These are phyloP conservation scores for Mucor saturninus DNA, from an alignment of 371 early-diverging fungal genomes.

Conservation along the genomic window DNA sequence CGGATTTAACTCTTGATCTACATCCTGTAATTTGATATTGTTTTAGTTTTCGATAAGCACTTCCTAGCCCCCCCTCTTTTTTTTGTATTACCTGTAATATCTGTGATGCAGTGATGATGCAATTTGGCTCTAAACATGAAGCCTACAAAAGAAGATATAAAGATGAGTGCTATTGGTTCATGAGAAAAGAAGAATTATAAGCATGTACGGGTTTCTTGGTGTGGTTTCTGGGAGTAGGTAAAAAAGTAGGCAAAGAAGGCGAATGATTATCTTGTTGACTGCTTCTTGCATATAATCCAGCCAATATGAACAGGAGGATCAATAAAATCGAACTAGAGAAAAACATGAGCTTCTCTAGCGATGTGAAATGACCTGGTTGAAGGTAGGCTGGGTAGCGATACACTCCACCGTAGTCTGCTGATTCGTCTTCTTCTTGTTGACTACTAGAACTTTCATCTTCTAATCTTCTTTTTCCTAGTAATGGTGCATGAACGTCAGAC, in stretches of 20 bases:
- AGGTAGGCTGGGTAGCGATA: slow-evolving; percentile 47
- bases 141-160: slow-evolving; percentile 8
- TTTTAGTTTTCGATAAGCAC: not conserved
- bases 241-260: slow-evolving; percentile 18
- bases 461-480: slow-evolving; percentile 4
- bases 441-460: not conserved
- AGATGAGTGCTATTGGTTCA: not conserved
- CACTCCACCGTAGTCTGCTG: slow-evolving; percentile 22
- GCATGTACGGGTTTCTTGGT: slow-evolving; percentile 17
- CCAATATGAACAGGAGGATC: slow-evolving; percentile 47
- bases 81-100: slow-evolving; percentile 37
- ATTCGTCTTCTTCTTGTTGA: slow-evolving; percentile 12
- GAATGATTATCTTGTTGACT: slow-evolving; percentile 25
- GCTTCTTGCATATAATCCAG: slow-evolving; percentile 50
- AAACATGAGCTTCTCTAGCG: slow-evolving; percentile 54
- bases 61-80: too few species aligned
- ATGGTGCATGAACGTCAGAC: slow-evolving; percentile 16
- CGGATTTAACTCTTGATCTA: slow-evolving; percentile 52
- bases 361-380: slow-evolving; percentile 53
- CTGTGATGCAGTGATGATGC: slow-evolving; percentile 53
- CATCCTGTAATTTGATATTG: slow-evolving; percentile 26
- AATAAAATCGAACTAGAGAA: slow-evolving; percentile 45
- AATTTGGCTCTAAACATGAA: slow-evolving; percentile 51
- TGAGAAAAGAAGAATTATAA: not conserved
- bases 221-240: slow-evolving; percentile 28